A percentile compares a stretch with the other conserved stretches of the same genome.
These are phyloP conservation scores for Anastatica hierochuntica DNA, from an alignment of 345 rosid genomes.

Conservation along the genomic window DNA sequence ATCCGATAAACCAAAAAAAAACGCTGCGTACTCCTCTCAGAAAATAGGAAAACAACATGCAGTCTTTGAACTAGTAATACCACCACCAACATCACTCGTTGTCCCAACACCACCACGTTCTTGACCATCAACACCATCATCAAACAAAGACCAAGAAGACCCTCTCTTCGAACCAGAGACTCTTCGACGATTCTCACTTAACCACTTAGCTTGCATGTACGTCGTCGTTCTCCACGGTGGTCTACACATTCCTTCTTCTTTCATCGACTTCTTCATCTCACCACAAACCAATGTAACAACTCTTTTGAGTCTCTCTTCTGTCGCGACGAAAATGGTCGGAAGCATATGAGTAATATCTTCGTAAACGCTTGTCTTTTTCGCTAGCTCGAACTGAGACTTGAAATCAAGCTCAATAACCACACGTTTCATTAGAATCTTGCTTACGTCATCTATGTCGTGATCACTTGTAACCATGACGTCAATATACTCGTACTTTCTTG, in stretches of 20 bases:
- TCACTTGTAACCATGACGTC: constrained; percentile 26
- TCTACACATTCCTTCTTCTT: constrained; percentile 32
- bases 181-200: constrained; percentile 32
- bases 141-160: constrained; percentile 7
- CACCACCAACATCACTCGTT: not conserved
- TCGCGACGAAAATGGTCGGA: constrained; percentile 33
- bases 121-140: not conserved
- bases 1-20: not conserved
- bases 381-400: constrained; percentile 47
- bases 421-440: constrained; percentile 18
- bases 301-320: constrained; percentile 34
- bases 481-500: constrained; percentile 34
- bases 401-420: constrained; percentile 46
- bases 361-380: constrained; percentile 32
- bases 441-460: constrained; percentile 1
- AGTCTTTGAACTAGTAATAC: not conserved
- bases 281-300: constrained; percentile 33
- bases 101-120: not conserved
- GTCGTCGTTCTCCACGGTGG: constrained; percentile 48
- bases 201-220: constrained; percentile 55
- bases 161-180: constrained; percentile 18
- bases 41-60: constrained; percentile 31
- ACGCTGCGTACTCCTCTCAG: constrained; percentile 13
- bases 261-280: constrained; percentile 35
- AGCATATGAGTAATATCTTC: constrained; percentile 26